Evolutionary conservation across 768 basidiomycete species (phyloP).

Genomic region (Dentipellis sp.): DNA sequence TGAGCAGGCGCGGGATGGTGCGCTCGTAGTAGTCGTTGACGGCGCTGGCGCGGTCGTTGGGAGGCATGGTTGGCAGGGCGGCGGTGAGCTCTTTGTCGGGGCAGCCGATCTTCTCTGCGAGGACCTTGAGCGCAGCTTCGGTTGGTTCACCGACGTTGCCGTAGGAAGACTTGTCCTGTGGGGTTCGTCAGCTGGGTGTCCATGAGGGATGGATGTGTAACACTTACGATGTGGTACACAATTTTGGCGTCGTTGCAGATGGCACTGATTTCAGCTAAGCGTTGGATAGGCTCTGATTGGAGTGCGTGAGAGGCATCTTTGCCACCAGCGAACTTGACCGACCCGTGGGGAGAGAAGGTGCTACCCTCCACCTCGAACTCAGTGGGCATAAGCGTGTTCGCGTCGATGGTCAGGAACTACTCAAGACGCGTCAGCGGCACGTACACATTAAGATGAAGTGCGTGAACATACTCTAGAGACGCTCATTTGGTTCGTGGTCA

Average conservation of each 20-base stretch:
- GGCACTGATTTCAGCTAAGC: constrained; percentile 85
- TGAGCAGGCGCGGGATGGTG: constrained; percentile 71
- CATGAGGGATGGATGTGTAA: neutral
- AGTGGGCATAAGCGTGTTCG: constrained; percentile 34
- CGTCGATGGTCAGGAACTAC: constrained; percentile 72
- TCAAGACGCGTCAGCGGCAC: neutral
- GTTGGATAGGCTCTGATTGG: constrained; percentile 62
- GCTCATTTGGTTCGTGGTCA: constrained; percentile 98
- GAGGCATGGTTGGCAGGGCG: constrained; percentile 47
- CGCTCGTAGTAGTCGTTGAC: constrained; percentile 79
- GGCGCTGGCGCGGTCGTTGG: constrained; percentile 62
- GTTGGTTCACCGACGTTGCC: constrained; percentile 92
- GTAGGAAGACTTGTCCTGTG: constrained; percentile 72
- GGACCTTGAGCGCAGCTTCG: constrained; percentile 91
- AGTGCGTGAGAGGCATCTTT: constrained; percentile 50
- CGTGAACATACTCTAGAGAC: constrained; percentile 57
- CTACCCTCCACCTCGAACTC: constrained; percentile 86
- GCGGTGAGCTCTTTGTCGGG: constrained; percentile 47
- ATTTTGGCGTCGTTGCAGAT: constrained; percentile 94
- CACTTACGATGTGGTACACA: constrained; percentile 65
- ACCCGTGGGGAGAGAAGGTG: constrained; percentile 83
- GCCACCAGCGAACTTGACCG: constrained; percentile 57
- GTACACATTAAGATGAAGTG: neutral
- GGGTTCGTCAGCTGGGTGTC: constrained; percentile 3
- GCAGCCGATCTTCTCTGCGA: constrained; percentile 90